Conservation (phyloP, 306 rosid species). For the Alnus glutinosa region DNA sequence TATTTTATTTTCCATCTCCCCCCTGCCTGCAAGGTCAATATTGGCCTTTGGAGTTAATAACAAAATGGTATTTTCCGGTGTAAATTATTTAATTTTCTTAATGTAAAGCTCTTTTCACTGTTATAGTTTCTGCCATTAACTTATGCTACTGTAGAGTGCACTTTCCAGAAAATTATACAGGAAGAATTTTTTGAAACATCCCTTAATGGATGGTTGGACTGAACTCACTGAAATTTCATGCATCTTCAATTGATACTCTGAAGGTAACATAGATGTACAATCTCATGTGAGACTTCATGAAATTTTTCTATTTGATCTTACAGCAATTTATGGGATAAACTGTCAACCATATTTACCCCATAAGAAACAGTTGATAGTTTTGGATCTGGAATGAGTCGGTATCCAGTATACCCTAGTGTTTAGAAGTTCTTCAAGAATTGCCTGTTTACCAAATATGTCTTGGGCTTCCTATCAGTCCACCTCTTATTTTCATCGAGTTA, state of each 20-base stretch:
- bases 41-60: constrained; percentile 37
- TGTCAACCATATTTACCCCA: too few relatives aligned
- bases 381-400: too few relatives aligned
- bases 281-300: too few relatives aligned
- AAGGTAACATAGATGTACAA: background rate
- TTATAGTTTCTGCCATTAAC: constrained; percentile 1
- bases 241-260: background rate
- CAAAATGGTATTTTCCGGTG: background rate
- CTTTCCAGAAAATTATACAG: background rate
- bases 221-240: background rate
- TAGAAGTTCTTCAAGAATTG: too few relatives aligned
- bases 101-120: constrained; percentile 12
- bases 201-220: background rate
- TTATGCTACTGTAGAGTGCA: constrained; percentile 11
- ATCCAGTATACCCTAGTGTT: too few relatives aligned
- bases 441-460: too few relatives aligned
- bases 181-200: background rate
- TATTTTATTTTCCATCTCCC: constrained; percentile 33
- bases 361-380: too few relatives aligned
- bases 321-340: too few relatives aligned
- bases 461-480: too few relatives aligned
- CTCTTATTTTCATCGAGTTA: too few relatives aligned
- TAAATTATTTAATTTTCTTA: background rate
- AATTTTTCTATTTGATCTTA: too few relatives aligned
- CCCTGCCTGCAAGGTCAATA: constrained; percentile 59